phyloP scores from a whole-genome alignment of 2,329 filamentous ascomycete species.

The Cytospora piceicola region DNA sequence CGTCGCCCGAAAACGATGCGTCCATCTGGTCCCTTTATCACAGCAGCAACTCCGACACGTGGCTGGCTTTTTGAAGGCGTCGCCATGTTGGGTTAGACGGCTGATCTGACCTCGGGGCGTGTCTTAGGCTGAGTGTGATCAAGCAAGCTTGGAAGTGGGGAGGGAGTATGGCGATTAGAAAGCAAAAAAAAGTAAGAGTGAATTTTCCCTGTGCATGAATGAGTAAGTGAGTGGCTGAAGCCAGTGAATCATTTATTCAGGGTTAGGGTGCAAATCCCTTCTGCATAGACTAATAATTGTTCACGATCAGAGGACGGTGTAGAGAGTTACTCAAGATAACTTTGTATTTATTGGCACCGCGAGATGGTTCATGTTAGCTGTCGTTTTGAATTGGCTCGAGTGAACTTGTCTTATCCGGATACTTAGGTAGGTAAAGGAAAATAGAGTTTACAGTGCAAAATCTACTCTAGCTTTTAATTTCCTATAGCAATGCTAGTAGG shows the following conservation, averaged over 20 bases:
- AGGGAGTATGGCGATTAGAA: background rate
- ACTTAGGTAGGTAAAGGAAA: too few species aligned
- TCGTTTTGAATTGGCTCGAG: too few species aligned
- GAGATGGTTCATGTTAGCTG: too few species aligned
- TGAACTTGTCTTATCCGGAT: too few species aligned
- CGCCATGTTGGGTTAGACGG: constrained; percentile 33
- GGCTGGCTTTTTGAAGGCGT: constrained; percentile 35
- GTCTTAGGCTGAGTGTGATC: constrained; percentile 1
- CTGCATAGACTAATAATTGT: too few species aligned
- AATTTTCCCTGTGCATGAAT: background rate
- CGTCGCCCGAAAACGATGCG: constrained; percentile 53
- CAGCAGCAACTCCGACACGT: constrained; percentile 53
- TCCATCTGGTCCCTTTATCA: constrained; percentile 50
- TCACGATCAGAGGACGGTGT: too few species aligned
- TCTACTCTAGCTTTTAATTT: background rate
- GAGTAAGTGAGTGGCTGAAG: background rate
- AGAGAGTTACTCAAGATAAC: too few species aligned
- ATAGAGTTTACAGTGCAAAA: too few species aligned
- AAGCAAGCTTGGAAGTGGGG: too few species aligned
- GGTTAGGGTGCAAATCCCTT: background rate
- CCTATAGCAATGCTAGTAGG: constrained; percentile 8
- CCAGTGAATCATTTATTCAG: background rate
- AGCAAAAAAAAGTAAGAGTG: background rate
- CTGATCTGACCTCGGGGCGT: background rate
- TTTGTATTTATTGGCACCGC: too few species aligned